Base-by-base conservation (phyloP, 2,329 filamentous ascomycete genomes). In the Thyridium curvatum region DNA sequence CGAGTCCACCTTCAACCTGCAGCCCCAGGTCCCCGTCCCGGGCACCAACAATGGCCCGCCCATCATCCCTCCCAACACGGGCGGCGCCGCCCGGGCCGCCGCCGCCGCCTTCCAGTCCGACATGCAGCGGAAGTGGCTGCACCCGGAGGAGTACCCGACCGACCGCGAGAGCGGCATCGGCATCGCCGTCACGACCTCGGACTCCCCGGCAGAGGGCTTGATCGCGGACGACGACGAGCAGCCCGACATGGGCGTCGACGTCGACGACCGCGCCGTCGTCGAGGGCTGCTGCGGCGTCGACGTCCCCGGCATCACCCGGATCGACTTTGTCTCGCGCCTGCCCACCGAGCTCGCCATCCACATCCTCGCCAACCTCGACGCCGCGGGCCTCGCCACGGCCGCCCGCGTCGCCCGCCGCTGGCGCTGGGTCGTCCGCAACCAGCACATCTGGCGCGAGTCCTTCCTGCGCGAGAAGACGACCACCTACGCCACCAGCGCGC, bases 101-200 rank as follows among this genome's bases (percentile, higher is more conserved):
- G 72, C 77, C 0, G 77, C 75, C 10, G 65, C 76, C 40, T 74
- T 80, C 48, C 78, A 79, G 36, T 52, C 37, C 32, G 49, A 54
- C 7, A 43, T 43, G 2, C 40, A 50, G 44, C 62, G 56, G 30
- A 61, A 65, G 36, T 67, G 69, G 59, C 52, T 75, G 8, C 54
- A 64, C 8, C 56, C 60, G 26, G 70, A 76, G 3, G 70, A 72
- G 14, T 62, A 60, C 35, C 54, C 61, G n/a, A 76, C 72, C 46
- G 77, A 83, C 46, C 64, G 70, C 18, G 78, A 83, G 58, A 82
- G 79, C 48, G 78, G 78, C 15, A 80, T 83, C 38, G 77, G 77
- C 26, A 82, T 83, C 36, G 65, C 69, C 1, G 58, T 80, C 3
- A 70, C 71, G 2, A 56, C 56, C 17, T 54, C 41, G 14, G 54